phyloP scores from a whole-genome alignment of 2,329 filamentous ascomycete species.

The Tolypocladium tropicale region DNA sequence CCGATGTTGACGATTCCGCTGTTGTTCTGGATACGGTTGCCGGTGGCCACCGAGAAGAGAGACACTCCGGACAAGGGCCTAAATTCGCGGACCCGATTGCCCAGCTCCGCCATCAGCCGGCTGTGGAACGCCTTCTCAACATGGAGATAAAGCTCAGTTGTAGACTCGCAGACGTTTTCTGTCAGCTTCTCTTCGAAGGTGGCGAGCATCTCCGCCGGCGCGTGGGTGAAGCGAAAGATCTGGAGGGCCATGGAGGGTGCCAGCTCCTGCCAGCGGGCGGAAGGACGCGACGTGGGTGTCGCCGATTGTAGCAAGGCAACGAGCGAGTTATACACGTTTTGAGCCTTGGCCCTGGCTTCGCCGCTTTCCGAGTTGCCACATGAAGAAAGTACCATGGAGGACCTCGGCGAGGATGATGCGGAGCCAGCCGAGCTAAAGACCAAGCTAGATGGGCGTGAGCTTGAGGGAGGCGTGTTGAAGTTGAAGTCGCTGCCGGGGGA shows the following conservation, averaged over 20 bases:
- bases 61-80: constrained; percentile 40
- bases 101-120: constrained; percentile 38
- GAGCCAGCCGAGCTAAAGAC: constrained; percentile 40
- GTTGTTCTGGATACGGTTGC: constrained; percentile 32
- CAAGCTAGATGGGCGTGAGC: constrained; percentile 40
- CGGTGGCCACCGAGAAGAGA: constrained; percentile 46
- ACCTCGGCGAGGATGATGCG: constrained; percentile 40
- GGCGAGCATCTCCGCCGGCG: constrained; percentile 35
- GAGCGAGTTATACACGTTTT: constrained; percentile 41
- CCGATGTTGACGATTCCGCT: constrained; percentile 22
- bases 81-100: constrained; percentile 40
- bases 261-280: constrained; percentile 41
- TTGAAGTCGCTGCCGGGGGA: constrained; percentile 28
- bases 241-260: constrained; percentile 44
- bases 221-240: constrained; percentile 46
- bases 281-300: constrained; percentile 27
- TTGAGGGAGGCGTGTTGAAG: constrained; percentile 34
- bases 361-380: constrained; percentile 25
- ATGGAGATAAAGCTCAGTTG: constrained; percentile 33
- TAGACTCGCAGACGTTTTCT: constrained; percentile 30
- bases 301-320: constrained; percentile 45
- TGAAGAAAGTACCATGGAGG: constrained; percentile 27
- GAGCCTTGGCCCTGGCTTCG: constrained; percentile 32
- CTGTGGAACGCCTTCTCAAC: constrained; percentile 39
- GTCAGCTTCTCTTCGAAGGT: constrained; percentile 40